Evolutionary conservation across 768 basidiomycete species (phyloP), one percentile per base, ranked within the genome.

Genomic region (Hypholoma fasciculare): DNA sequence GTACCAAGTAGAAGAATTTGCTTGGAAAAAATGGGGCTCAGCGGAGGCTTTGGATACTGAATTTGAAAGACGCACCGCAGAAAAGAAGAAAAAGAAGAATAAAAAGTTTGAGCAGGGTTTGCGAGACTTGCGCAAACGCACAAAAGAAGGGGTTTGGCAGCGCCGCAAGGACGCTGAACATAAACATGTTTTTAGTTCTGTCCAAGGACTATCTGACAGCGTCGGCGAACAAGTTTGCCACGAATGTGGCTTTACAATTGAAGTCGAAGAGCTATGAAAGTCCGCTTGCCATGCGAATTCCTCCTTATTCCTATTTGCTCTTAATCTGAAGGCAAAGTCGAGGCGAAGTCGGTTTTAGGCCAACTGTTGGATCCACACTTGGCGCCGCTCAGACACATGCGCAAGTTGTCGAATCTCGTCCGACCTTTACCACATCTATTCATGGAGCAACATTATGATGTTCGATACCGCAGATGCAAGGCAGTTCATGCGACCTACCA

Each of bases 1-100:
- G 36, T 89, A 78, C 67, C 96, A 98, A 71, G 93, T 97, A 1
- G 97, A 99, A 71, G 92, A 88, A 46, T 98, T 96, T 72, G 96
- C 97, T 4, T 97, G 89, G 90, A 88, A 92, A 69, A 99, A 99
- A 74, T 99, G 97, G 97, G 96, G 94, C 0, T 92, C 94, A 1
- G 82, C 92, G 8, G 95, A 97, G 70, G 93, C 86, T 9, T 72
- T 99, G 49, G 96, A 98, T 66, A 82, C 80, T 6, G 96, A 98
- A 68, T 98, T 87, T 71, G 88, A 91, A 64, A 79, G 81, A 36
- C 82, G 96, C 52, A 83, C 82, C 52, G 80, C 78, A 19, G 92
- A 92, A 67, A 96, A 95, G 79, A 90, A 88, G 68, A 88, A 88
- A 67, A 91, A 93, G 72, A 91, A 92, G 78, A 91, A 91, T 64